These are phyloP conservation scores for Cladophialophora carrionii DNA, from an alignment of 2,329 filamentous ascomycete genomes.

Conservation along the genomic window DNA sequence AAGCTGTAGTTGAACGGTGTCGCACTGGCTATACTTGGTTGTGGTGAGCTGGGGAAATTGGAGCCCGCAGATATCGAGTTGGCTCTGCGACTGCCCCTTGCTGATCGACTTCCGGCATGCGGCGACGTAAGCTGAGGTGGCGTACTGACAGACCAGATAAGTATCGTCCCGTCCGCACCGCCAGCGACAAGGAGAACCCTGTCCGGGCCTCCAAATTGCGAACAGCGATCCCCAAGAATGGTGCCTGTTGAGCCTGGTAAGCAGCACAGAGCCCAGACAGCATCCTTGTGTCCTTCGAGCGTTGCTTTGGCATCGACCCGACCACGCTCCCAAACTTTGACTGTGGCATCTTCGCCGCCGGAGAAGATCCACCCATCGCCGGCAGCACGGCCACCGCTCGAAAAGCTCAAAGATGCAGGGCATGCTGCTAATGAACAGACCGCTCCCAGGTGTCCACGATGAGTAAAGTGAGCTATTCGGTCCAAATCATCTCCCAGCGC, in stretches of 20 bases:
- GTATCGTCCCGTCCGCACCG: slow-evolving; percentile 84
- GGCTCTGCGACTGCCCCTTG: slow-evolving; percentile 76
- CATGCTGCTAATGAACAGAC: slow-evolving; percentile 86
- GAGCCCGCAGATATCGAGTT: slow-evolving; percentile 95
- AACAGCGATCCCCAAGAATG: slow-evolving; percentile 74
- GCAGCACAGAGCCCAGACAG: slow-evolving; percentile 93
- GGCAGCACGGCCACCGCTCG: slow-evolving; percentile 80
- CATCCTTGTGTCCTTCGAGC: slow-evolving; percentile 90
- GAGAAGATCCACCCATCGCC: slow-evolving; percentile 99
- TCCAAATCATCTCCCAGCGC: slow-evolving; percentile 77
- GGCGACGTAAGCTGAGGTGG: slow-evolving; percentile 85
- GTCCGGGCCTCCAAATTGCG: slow-evolving; percentile 76
- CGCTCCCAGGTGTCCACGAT: slow-evolving; percentile 87
- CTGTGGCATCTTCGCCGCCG: slow-evolving; percentile 88
- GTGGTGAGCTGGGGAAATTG: slow-evolving; percentile 85
- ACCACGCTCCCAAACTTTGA: slow-evolving; percentile 93
- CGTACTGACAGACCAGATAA: slow-evolving; percentile 91
- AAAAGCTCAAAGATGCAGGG: slow-evolving; percentile 84
- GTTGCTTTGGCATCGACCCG: slow-evolving; percentile 94
- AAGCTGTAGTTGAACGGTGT: slow-evolving; percentile 87
- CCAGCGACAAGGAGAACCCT: slow-evolving; percentile 89
- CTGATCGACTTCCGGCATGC: slow-evolving; percentile 69
- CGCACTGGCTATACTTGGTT: slow-evolving; percentile 80
- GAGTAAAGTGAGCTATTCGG: slow-evolving; percentile 90
- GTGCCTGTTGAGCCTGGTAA: slow-evolving; percentile 79